Evolutionary conservation across 2,329 filamentous ascomycete genomes (phyloP), one percentile per base, ranked within the genome.

Genomic region (Sclerotinia glacialis): DNA sequence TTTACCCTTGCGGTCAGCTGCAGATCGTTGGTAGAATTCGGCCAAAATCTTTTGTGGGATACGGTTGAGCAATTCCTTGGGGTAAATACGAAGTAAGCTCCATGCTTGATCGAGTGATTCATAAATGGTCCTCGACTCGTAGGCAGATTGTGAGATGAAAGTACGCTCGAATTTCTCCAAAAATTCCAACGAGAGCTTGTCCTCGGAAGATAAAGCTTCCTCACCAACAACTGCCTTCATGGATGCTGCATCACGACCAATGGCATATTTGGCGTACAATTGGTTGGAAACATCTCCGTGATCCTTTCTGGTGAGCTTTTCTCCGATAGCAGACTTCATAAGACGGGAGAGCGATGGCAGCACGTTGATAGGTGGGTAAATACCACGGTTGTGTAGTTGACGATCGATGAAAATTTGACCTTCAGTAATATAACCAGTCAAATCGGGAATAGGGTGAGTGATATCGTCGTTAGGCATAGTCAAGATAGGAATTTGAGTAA

Each of bases 391-490:
- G 84, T 93, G 79, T 64, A 99, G 84, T 77, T 90, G 88, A 81
- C 94, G 92, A 80, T 99, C 95, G 76, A 99, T 86, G 81, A 96
- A 98, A 77, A 99, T 97, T 80, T 99, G 95, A 52, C 95, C 96
- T 82, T 99, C 95, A 26, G 95, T 99, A 78, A 99, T 99, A 82
- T 98, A 99, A 66, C 95, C 95, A 70, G 95, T 99, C 83, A 99
- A 84, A 84, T 99, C 95, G 71, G 96, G 96, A 78, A 99, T 99
- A 50, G 95, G 96, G 79, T 99, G 95, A 53, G 95, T 99, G 78
- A 99, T 99, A 81, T 99, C 94, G 78, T 99, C 94, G 87, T 99
- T 99, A 76, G 95, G 95, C 95, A 99, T 99, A 73, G 95, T 97
- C 81, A 99, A 80, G 78, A 99, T 99, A 68, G 95, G 95, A 76